Conservation (phyloP, 2,329 filamentous ascomycete genomes). For the Hymenoscyphus scutula region DNA sequence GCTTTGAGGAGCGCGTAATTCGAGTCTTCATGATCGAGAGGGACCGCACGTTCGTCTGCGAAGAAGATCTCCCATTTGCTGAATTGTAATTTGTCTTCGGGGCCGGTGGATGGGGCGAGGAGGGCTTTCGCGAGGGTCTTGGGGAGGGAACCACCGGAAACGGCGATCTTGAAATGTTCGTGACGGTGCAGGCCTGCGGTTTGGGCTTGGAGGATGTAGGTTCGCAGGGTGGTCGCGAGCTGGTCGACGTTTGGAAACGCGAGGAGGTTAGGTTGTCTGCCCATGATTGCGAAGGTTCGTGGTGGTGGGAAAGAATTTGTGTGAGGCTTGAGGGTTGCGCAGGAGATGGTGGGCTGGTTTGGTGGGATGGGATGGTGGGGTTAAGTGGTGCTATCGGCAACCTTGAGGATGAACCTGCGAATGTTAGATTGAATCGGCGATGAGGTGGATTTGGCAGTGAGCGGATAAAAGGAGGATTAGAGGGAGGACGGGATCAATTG, state of each 20-base stretch:
- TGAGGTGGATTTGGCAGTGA: background rate
- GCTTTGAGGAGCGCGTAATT: slow-evolving; percentile 88
- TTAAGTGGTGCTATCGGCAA: slow-evolving; percentile 10
- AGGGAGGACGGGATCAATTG: background rate
- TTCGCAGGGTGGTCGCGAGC: slow-evolving; percentile 74
- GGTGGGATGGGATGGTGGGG: slow-evolving; percentile 14
- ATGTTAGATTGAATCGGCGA: slow-evolving; percentile 7
- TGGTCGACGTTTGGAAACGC: slow-evolving; percentile 68
- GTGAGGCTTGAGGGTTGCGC: background rate
- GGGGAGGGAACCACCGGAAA: slow-evolving; percentile 91
- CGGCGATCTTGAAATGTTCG: slow-evolving; percentile 81
- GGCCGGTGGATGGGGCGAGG: slow-evolving; percentile 51
- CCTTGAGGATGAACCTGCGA: slow-evolving; percentile 2
- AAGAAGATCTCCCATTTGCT: slow-evolving; percentile 97
- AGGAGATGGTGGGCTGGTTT: slow-evolving; percentile 6
- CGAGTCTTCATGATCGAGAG: slow-evolving; percentile 87
- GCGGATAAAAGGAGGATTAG: background rate
- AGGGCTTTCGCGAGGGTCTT: slow-evolving; percentile 83
- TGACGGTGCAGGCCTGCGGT: slow-evolving; percentile 77
- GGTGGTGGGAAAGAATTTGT: background rate
- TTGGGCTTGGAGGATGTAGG: slow-evolving; percentile 80
- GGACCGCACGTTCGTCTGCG: slow-evolving; percentile 93
- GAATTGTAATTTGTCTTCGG: slow-evolving; percentile 68
- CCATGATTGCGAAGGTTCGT: slow-evolving; percentile 23
- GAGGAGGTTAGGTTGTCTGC: slow-evolving; percentile 64